Evolutionary conservation across 495 filamentous ascomycete species (phyloP), one percentile per base, ranked within the genome.

Genomic region (Tuber microsphaerosporum): DNA sequence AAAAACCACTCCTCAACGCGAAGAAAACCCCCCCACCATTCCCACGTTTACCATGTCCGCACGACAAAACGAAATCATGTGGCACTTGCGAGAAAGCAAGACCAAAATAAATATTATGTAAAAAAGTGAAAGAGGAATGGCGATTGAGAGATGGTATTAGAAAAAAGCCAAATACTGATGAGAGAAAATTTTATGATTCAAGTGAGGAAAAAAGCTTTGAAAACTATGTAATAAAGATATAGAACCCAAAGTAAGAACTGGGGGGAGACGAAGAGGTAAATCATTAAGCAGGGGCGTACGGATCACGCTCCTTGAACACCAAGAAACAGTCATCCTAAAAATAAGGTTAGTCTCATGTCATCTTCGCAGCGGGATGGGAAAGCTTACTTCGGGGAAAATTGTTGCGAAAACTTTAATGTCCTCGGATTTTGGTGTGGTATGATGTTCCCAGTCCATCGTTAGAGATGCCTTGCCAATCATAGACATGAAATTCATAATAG

Each of bases 391-490:
- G 71, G 95, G 95, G 88, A 99, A 99, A 75, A 99, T 95, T 39
- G 93, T 97, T 16, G 96, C 95, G 85, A 99, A 99, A 74, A 98
- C 94, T 87, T 97, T 94, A 84, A 99, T 98, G 83, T 96, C 90
- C 85, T 99, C 96, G 0, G 92, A 96, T 70, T 85, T 74, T 0
- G 89, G 87, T 26, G 95, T 99, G 20, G 91, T 83, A 81, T 92
- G 88, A 84, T 99, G 95, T 84, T 90, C 88, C 95, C 95, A 99
- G 84, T 97, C 90, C 81, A 98, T 87, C 79, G 90, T 87, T 83
- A 97, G 87, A 80, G 92, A 92, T n/a, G 96, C 93, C 87, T 96
- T 98, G 72, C 94, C 94, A 82, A 99, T 89, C 89, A 97, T 93
- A 7, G 92, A 89, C 83, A 91, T 94, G 77, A 99, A 86, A 82